Conservation (phyloP, 306 rosid genomes). For the Senna siamea region DNA sequence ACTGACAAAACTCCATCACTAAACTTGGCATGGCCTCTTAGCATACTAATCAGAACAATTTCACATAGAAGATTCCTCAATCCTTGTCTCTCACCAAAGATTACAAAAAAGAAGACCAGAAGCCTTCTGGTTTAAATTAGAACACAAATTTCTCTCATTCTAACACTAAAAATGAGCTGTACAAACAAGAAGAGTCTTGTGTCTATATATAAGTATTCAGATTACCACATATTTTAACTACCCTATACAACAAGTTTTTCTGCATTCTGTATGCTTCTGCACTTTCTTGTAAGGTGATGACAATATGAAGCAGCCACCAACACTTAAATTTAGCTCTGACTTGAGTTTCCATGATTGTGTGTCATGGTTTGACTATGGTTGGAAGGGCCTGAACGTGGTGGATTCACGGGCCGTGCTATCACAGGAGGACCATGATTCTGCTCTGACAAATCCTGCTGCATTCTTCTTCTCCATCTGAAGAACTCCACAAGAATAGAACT, state of each 20-base stretch:
- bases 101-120: slow-evolving; percentile 39
- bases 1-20: too few relatives aligned
- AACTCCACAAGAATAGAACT: slow-evolving; percentile 78
- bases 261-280: slow-evolving; percentile 22
- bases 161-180: slow-evolving; percentile 44
- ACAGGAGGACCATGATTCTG: slow-evolving; percentile 50
- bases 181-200: slow-evolving; percentile 34
- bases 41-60: too few relatives aligned
- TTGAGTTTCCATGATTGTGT: slow-evolving; percentile 43
- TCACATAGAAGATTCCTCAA: background rate
- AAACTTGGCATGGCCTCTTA: too few relatives aligned
- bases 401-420: slow-evolving; percentile 43
- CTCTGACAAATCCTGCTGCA: slow-evolving; percentile 49
- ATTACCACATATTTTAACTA: background rate
- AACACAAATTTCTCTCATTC: slow-evolving; percentile 22
- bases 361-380: slow-evolving; percentile 28
- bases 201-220: background rate
- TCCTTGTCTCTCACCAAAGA: slow-evolving; percentile 35
- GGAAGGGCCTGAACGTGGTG: slow-evolving; percentile 33
- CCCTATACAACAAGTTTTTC: slow-evolving; percentile 37
- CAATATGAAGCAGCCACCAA: too few relatives aligned
- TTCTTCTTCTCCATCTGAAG: slow-evolving; percentile 71
- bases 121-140: slow-evolving; percentile 34
- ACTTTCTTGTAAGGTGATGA: too few relatives aligned
- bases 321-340: slow-evolving; percentile 33